Evolutionary conservation across 2,329 filamentous ascomycete genomes (phyloP).

Genomic region (Pseudogymnoascus pannorum): DNA sequence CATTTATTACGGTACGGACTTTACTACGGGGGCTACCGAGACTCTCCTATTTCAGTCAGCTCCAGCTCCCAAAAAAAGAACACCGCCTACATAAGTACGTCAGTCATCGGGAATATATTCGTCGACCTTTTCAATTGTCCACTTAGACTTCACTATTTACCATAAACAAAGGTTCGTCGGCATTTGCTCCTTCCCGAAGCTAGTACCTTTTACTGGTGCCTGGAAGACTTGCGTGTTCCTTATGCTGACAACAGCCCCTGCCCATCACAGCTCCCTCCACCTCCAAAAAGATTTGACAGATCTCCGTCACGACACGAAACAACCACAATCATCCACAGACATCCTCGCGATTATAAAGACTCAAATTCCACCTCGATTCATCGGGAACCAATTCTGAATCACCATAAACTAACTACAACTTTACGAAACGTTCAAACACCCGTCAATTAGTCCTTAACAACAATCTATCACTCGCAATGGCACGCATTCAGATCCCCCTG

Average conservation of each 20-base stretch:
- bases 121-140: background rate
- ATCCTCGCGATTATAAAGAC: background rate
- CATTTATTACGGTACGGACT: no score
- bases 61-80: background rate
- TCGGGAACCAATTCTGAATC: background rate
- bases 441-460: background rate
- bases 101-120: background rate
- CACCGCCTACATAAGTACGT: background rate
- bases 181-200: background rate
- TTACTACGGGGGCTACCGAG: background rate
- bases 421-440: background rate
- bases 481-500: slow-evolving; percentile 85
- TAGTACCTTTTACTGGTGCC: background rate
- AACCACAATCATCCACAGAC: background rate
- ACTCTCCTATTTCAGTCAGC: background rate
- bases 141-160: background rate
- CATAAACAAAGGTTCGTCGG: background rate
- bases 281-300: slow-evolving; percentile 3
- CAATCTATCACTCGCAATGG: slow-evolving; percentile 47
- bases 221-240: background rate
- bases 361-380: background rate
- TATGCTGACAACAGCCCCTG: background rate
- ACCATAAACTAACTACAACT: slow-evolving; percentile 3
- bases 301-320: background rate
- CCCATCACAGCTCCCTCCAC: background rate